Evolutionary conservation across 768 basidiomycete species (phyloP).

Genomic region (Tulasnella sp.): DNA sequence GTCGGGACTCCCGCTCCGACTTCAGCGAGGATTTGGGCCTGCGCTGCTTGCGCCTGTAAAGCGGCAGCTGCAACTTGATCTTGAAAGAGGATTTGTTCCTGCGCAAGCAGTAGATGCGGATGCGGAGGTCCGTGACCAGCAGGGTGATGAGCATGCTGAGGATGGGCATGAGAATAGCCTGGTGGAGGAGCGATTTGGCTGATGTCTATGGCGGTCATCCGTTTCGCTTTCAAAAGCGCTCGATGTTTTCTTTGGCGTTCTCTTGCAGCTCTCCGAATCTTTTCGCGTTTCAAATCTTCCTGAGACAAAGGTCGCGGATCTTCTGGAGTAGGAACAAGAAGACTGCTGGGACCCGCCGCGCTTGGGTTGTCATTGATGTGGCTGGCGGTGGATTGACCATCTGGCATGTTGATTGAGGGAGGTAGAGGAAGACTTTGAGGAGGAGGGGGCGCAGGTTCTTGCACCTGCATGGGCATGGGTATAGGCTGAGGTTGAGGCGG

Average conservation of each 20-base stretch:
- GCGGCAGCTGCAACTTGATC: slow-evolving; percentile 1
- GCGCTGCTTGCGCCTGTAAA: not conserved
- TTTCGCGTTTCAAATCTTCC: slow-evolving; percentile 54
- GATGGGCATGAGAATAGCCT: slow-evolving; percentile 19
- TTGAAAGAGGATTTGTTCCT: slow-evolving; percentile 2
- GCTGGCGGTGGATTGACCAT: slow-evolving; percentile 23
- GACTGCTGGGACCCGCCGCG: not conserved
- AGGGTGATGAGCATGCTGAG: slow-evolving; percentile 17
- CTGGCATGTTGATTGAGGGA: not conserved
- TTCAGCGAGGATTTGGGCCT: not conserved
- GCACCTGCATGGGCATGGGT: not conserved
- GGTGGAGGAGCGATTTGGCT: slow-evolving; percentile 14
- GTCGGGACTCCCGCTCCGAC: slow-evolving; percentile 13
- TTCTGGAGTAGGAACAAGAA: not conserved
- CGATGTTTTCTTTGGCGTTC: slow-evolving; percentile 79
- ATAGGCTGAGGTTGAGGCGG: not conserved
- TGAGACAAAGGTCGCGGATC: slow-evolving; percentile 40
- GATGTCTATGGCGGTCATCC: slow-evolving; percentile 59
- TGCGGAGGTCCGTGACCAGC: slow-evolving; percentile 5
- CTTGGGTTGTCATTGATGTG: not conserved
- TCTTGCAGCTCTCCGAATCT: slow-evolving; percentile 62
- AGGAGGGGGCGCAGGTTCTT: not conserved
- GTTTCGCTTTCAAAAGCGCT: slow-evolving; percentile 61
- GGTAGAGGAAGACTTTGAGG: not conserved
- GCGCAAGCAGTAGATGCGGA: not conserved